Conservation (phyloP, 164 flowering plant species). For the Vitis vinifera region ASM3070453v1 NC_081813.1:1243001-1243500, state of each 20-base stretch:
- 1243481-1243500: constrained; percentile 37
- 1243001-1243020: no score
- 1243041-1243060: constrained; percentile 1
- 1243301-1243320: constrained; percentile 14
- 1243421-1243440: constrained; percentile 13
- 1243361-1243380: constrained; percentile 29
- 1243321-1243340: constrained; percentile 5
- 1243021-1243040: no score
- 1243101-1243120: constrained; percentile 74
- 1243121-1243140: constrained; percentile 40
- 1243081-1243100: constrained; percentile 66
- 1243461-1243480: constrained; percentile 27
- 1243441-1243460: constrained; percentile 17
- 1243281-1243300: constrained; percentile 21
- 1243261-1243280: constrained; percentile 8
- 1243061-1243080: not conserved
- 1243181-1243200: constrained; percentile 31
- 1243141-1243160: constrained; percentile 33
- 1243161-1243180: constrained; percentile 29
- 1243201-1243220: constrained; percentile 27
- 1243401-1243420: constrained; percentile 46
- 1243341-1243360: constrained; percentile 19
- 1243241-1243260: constrained; percentile 18
- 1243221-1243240: constrained; percentile 26
- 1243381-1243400: constrained; percentile 24